Conservation (phyloP, 2,329 filamentous ascomycete genomes). For the Ceratocystis destructans region DNA sequence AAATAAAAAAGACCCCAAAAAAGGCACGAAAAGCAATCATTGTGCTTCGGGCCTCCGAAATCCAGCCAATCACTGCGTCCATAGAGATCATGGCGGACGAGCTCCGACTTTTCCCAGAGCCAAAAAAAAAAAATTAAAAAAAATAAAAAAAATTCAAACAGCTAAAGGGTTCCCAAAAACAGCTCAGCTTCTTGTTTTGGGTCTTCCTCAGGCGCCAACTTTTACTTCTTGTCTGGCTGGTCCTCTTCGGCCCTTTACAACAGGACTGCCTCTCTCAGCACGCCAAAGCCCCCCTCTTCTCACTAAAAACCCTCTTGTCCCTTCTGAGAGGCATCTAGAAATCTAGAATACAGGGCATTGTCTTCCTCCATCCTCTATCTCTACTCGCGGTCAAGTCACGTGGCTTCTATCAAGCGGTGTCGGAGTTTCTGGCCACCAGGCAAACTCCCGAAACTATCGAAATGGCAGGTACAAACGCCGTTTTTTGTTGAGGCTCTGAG, state of each 20-base stretch:
- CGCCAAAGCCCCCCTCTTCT: too few species aligned
- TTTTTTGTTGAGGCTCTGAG: background rate
- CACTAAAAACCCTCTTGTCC: background rate
- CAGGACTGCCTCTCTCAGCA: too few species aligned
- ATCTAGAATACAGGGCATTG: background rate
- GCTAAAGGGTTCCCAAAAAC: conserved; percentile 1
- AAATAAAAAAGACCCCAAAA: background rate
- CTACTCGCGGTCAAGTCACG: conserved; percentile 5
- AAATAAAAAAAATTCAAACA: background rate
- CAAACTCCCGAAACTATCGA: background rate
- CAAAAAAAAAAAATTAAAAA: background rate
- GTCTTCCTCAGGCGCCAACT: too few species aligned
- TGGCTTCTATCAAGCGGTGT: conserved; percentile 13
- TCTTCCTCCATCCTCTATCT: background rate
- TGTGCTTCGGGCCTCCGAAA: too few species aligned
- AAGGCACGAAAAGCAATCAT: background rate
- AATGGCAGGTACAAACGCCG: conserved; percentile 14
- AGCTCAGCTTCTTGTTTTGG: background rate
- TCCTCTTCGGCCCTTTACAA: too few species aligned
- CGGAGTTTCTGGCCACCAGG: conserved; percentile 4
- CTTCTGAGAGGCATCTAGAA: background rate
- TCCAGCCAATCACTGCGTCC: background rate
- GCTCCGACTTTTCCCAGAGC: conserved; percentile 1
- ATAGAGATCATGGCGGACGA: background rate
- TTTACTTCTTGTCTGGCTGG: too few species aligned